These are phyloP conservation scores for Calonectria pseudoreteaudii DNA, from an alignment of 2,329 filamentous ascomycete genomes.

Conservation along the genomic window DNA sequence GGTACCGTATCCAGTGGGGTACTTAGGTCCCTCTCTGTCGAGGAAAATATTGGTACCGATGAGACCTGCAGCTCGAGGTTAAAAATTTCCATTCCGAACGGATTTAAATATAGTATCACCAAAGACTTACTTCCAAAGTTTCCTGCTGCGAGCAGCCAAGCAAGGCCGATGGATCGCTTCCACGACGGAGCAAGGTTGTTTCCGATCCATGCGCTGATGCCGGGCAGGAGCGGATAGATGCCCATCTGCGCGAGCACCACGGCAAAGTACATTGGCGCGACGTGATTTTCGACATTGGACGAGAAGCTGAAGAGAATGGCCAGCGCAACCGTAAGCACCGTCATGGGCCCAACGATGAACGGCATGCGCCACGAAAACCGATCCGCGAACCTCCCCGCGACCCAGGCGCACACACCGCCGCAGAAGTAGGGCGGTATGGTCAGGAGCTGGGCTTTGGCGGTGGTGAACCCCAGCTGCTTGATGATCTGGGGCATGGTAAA, in stretches of 20 bases:
- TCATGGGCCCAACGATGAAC: conserved; percentile 48
- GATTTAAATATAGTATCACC: background rate
- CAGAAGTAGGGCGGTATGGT: conserved; percentile 51
- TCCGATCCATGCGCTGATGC: conserved; percentile 37
- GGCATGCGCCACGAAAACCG: conserved; percentile 52
- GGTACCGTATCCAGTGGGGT: conserved; percentile 51
- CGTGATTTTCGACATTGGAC: conserved; percentile 50
- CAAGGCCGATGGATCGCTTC: conserved; percentile 41
- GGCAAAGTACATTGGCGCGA: conserved; percentile 37
- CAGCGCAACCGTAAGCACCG: conserved; percentile 46
- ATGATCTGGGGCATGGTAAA: conserved; percentile 52
- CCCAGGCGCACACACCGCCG: conserved; percentile 44
- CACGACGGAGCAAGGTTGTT: conserved; percentile 40
- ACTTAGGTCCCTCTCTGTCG: conserved; percentile 47
- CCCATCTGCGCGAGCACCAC: conserved; percentile 34
- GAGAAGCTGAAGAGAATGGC: conserved; percentile 49
- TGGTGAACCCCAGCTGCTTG: conserved; percentile 52
- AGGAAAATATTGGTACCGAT: conserved; percentile 55
- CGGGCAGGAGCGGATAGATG: conserved; percentile 47
- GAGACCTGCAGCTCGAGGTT: conserved; percentile 25
- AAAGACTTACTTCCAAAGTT: conserved; percentile 38
- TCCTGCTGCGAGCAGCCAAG: conserved; percentile 35
- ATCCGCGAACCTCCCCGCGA: conserved; percentile 48
- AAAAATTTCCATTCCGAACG: background rate
- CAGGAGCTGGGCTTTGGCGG: conserved; percentile 40